Conservation (phyloP, 257 asterid genomes). For the Anisodus tanguticus region DNA sequence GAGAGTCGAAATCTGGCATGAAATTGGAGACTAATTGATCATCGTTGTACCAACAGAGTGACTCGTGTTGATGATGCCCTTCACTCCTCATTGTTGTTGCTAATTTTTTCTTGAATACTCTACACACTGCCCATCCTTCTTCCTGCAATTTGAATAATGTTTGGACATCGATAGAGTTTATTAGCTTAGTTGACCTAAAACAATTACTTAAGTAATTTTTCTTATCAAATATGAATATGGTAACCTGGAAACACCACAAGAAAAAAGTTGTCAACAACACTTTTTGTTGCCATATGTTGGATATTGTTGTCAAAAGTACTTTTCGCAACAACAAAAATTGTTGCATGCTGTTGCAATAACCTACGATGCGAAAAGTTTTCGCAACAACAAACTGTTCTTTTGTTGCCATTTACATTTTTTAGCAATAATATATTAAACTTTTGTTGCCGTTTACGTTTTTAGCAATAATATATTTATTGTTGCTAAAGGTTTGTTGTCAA, state of each 20-base stretch:
- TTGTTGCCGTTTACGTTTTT: no score
- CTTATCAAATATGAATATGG: not conserved
- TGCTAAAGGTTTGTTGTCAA: no score
- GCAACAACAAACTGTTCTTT: no score
- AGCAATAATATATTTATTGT: no score
- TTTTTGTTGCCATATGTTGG: no score
- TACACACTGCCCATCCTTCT: slow-evolving; percentile 83
- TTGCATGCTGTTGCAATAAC: no score
- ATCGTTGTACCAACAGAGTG: slow-evolving; percentile 60
- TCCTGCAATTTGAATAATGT: slow-evolving; percentile 50
- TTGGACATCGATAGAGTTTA: not conserved
- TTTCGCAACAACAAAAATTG: no score
- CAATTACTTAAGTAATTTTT: not conserved
- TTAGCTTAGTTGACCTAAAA: not conserved
- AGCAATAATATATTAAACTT: no score
- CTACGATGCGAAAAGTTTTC: no score
- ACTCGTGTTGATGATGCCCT: slow-evolving; percentile 45
- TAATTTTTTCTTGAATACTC: slow-evolving; percentile 69
- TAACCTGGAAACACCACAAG: not conserved
- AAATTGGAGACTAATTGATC: slow-evolving; percentile 54
- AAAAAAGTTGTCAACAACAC: no score
- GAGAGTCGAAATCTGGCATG: slow-evolving; percentile 56
- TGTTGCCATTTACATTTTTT: no score
- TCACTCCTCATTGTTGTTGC: slow-evolving; percentile 47
- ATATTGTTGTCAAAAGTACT: no score